These are phyloP conservation scores for Plasmodium inui DNA, from an alignment of 169 alveolate genomes.

Conservation along the genomic window DNA sequence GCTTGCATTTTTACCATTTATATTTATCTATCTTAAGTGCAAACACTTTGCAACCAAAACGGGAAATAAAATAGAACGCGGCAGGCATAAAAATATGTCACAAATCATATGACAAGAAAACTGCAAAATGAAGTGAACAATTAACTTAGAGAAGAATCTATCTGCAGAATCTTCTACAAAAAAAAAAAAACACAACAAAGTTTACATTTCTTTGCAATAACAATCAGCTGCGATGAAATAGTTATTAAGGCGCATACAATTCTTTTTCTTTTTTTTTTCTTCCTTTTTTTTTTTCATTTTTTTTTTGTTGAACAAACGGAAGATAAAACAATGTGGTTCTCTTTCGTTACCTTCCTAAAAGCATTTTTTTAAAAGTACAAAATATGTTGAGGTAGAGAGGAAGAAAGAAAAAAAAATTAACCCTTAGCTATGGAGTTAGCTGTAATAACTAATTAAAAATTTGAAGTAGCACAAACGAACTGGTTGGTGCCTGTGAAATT, in stretches of 20 bases:
- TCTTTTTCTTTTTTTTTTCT: not conserved
- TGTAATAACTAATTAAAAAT: not conserved
- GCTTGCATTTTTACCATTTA: not conserved
- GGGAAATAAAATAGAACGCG: not conserved
- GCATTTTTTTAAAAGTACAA: not conserved
- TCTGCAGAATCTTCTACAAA: not conserved
- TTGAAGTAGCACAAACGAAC: not conserved
- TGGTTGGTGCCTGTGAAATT: not conserved
- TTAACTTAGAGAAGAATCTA: not conserved
- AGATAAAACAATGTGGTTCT: not conserved
- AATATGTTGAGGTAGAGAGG: not conserved
- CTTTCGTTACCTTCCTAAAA: not conserved
- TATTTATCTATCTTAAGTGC: not conserved
- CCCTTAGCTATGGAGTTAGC: not conserved
- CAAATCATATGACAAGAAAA: not conserved
- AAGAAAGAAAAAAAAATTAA: too few relatives aligned
- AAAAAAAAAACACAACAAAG: not conserved
- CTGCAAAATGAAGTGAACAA: not conserved
- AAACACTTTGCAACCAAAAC: not conserved
- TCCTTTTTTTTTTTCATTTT: not conserved
- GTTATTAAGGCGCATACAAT: not conserved
- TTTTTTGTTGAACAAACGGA: not conserved
- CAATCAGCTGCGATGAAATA: not conserved
- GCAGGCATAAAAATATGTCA: not conserved
- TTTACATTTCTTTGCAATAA: not conserved